Evolutionary conservation across 2,329 filamentous ascomycete genomes (phyloP).

Genomic region (Fusarium napiforme): DNA sequence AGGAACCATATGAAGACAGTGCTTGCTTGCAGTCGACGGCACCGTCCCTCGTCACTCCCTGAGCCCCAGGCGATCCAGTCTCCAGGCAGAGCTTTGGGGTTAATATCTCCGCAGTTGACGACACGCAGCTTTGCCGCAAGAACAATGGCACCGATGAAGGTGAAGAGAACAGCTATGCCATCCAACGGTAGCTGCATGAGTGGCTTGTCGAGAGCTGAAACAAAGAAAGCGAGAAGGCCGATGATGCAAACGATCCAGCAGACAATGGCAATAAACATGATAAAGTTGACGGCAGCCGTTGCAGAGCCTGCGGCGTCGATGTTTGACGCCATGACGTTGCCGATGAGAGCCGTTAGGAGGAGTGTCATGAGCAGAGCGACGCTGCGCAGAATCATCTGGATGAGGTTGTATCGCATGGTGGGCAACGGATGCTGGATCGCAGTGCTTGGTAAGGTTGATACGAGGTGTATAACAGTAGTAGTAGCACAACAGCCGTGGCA

Average conservation of each 20-base stretch:
- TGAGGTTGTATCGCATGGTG: constrained; percentile 50
- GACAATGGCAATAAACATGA: constrained; percentile 76
- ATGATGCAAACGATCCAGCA: constrained; percentile 73
- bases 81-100: constrained; percentile 45
- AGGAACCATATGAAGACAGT: constrained; percentile 85
- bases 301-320: constrained; percentile 55
- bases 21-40: constrained; percentile 79
- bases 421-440: constrained; percentile 24
- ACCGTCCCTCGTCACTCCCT: constrained; percentile 69
- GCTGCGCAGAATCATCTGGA: constrained; percentile 60
- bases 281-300: constrained; percentile 66
- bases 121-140: constrained; percentile 75
- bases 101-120: constrained; percentile 72
- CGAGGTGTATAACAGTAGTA: background rate
- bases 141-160: constrained; percentile 76
- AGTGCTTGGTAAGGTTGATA: constrained; percentile 5
- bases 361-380: constrained; percentile 64
- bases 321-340: constrained; percentile 67
- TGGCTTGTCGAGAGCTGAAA: constrained; percentile 63
- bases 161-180: constrained; percentile 71
- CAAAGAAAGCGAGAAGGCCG: constrained; percentile 67
- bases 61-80: constrained; percentile 74
- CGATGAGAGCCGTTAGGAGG: constrained; percentile 65
- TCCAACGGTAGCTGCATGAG: constrained; percentile 68
- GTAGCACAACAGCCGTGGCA: background rate